Conservation (phyloP, 2,329 filamentous ascomycete genomes). For the Xylaria sp. region DNA sequence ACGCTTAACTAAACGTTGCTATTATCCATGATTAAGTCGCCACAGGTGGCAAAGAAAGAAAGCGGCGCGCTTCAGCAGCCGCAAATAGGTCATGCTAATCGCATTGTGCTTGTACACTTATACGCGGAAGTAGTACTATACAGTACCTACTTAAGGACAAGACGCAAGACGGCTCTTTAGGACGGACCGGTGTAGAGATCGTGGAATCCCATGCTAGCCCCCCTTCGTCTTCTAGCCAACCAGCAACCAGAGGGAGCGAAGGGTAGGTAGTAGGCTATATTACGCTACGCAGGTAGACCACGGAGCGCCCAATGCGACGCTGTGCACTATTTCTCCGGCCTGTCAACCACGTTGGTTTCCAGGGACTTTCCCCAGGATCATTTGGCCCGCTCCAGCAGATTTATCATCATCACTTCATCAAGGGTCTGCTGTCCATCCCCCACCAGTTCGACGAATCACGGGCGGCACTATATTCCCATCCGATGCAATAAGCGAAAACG, state of each 20-base stretch:
- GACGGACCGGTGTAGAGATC: slow-evolving; percentile 25
- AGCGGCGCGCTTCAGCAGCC: slow-evolving; percentile 1
- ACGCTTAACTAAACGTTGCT: not conserved
- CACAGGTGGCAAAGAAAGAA: not conserved
- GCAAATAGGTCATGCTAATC: not conserved
- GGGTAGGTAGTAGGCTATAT: slow-evolving; percentile 16
- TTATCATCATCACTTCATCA: slow-evolving; percentile 47
- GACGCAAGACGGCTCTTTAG: not conserved
- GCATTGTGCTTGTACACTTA: slow-evolving; percentile 1
- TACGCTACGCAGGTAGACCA: slow-evolving; percentile 26
- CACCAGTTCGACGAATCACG: slow-evolving; percentile 23
- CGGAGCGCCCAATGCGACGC: slow-evolving; percentile 38
- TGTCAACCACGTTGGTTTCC: slow-evolving; percentile 41
- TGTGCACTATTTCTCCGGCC: slow-evolving; percentile 28
- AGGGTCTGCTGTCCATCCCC: slow-evolving; percentile 20
- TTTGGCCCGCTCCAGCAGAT: slow-evolving; percentile 33
- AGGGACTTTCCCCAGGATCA: slow-evolving; percentile 36
- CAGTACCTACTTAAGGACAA: no score
- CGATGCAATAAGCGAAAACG: slow-evolving; percentile 20
- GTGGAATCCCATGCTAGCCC: slow-evolving; percentile 14
- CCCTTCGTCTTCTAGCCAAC: slow-evolving; percentile 17
- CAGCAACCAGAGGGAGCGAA: slow-evolving; percentile 8
- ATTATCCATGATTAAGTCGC: not conserved
- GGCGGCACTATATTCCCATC: slow-evolving; percentile 26
- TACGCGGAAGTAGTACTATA: no score